Conservation (phyloP, 345 rosid species). For the Psidium guajava region DNA sequence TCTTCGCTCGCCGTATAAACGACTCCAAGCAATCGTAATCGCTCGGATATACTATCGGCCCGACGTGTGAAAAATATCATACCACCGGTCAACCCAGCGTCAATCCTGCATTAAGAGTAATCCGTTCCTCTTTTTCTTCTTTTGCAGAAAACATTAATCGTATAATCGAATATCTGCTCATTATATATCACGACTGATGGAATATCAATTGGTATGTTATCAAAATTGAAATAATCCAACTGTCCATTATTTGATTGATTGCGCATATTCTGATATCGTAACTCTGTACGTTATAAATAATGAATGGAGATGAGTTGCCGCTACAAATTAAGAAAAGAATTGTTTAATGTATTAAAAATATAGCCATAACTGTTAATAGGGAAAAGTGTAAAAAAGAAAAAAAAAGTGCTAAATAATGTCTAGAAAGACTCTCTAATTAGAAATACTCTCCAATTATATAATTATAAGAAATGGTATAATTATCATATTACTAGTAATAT, state of each 20-base stretch:
- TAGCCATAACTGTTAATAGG: no score
- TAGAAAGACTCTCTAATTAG: background rate
- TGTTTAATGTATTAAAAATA: no score
- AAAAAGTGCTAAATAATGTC: no score
- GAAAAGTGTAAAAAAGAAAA: no score
- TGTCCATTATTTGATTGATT: background rate
- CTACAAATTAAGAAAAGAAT: no score
- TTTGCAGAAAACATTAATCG: no score
- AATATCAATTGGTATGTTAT: background rate
- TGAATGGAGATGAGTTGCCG: no score
- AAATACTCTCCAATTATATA: background rate
- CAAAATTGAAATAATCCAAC: background rate
- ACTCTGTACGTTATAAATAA: no score
- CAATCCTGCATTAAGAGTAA: background rate
- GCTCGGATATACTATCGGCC: background rate
- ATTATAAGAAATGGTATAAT: no score
- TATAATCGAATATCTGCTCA: background rate
- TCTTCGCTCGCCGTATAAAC: background rate
- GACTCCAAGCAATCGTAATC: background rate
- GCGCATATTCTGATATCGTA: no score
- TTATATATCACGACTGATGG: background rate
- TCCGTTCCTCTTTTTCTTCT: background rate
- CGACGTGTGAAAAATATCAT: background rate
- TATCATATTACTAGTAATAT: background rate
- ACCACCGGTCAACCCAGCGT: background rate